Evolutionary conservation across 2,329 filamentous ascomycete genomes (phyloP), one percentile per base, ranked within the genome.

Genomic region (Nemania diffusa): DNA sequence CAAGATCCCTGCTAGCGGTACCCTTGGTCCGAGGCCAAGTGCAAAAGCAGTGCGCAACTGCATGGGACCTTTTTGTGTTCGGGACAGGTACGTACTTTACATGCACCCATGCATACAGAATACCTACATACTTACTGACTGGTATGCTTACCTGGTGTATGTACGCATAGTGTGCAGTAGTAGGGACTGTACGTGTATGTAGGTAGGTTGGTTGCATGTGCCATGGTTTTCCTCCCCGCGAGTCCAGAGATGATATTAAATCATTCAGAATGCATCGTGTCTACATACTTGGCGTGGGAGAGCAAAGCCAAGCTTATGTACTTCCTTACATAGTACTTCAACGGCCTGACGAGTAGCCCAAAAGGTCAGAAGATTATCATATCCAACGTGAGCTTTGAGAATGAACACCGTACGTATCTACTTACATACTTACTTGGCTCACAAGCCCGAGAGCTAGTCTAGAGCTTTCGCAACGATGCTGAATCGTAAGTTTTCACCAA

Each of bases 1-100:
- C 34, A 69, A 60, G 61, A 69, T 57, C 68, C 65, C 58, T 69
- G 68, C 68, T 69, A 65, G 64, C 65, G 57, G 61, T 50, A 60
- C 26, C 58, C 59, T 69, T 68, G 58, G 55, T 64, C 62, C 58
- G 64, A 67, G 55, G 52, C 57, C 61, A 62, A 53, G 67, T 46
- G 61, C 40, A 60, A 55, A 57, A 50, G 58, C 34, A 52, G 32
- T 55, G 67, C 56, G 69, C 67, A 67, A 70, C 73, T 75, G 73
- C 73, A 74, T 74, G 73, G 73, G 64, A 74, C 70, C 73, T 74
- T 75, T 50, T 70, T 55, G 65, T 68, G 67, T 69, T 58, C 62
- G 72, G 71, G 63, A 71, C 71, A 64, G 63, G 59, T 70, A 68
- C 63, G 60, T 63, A 67, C 64, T 50, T 40, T 11, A 44, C 17